A percentile compares a stretch with the other conserved stretches of the same genome.
Evolutionary conservation across 2,329 filamentous ascomycete genomes (phyloP).

Genomic region (Septoria linicola): DNA sequence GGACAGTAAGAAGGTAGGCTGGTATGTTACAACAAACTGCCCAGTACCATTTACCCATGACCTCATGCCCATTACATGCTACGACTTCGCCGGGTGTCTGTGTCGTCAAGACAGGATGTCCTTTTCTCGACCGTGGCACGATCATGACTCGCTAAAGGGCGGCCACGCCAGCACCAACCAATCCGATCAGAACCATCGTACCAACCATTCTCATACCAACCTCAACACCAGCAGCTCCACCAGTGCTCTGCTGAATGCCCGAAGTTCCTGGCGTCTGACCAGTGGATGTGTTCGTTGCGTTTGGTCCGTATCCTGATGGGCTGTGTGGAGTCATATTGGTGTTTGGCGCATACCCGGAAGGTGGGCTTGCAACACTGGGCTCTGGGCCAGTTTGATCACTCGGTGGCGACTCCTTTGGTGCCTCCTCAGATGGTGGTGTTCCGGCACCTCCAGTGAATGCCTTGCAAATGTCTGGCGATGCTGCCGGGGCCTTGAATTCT

Average conservation of each 20-base stretch:
- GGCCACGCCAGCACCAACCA: slow-evolving; percentile 2
- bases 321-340: slow-evolving; percentile 4
- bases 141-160: too few relatives aligned
- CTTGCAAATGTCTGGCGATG: slow-evolving; percentile 22
- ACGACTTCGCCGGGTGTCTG: not conserved
- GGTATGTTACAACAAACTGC: slow-evolving; percentile 3
- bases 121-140: too few relatives aligned
- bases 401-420: not conserved
- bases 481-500: slow-evolving; percentile 16
- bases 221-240: slow-evolving; percentile 6
- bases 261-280: too few relatives aligned
- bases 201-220: not conserved
- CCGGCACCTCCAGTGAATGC: slow-evolving; percentile 2
- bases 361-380: not conserved
- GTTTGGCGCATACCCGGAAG: slow-evolving; percentile 6
- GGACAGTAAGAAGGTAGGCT: slow-evolving; percentile 5
- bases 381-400: slow-evolving; percentile 7
- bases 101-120: too few relatives aligned
- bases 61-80: slow-evolving; percentile 2
- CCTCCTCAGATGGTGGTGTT: not conserved
- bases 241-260: slow-evolving; percentile 1
- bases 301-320: not conserved
- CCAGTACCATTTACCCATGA: not conserved
- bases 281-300: not conserved
- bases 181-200: slow-evolving; percentile 3